Evolutionary conservation across 306 rosid species (phyloP), one percentile per base, ranked within the genome.

Genomic region (Casuarina equisetifolia): DNA sequence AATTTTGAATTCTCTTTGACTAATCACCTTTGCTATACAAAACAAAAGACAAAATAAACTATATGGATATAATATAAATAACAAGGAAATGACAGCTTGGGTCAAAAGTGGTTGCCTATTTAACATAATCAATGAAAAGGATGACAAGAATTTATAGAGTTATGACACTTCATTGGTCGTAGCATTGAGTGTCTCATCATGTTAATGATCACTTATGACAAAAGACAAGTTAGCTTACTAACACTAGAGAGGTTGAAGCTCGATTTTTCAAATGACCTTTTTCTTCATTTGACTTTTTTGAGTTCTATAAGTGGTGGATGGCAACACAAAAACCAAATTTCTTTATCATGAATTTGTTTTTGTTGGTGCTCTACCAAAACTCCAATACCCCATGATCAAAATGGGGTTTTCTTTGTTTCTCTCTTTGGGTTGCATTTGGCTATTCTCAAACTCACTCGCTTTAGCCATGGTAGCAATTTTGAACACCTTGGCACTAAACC

Each of bases 401-500:
- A 81, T 81, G 84, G 59, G 51, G 3, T 16, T 70, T 48, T 67
- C 77, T 48, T 17, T 51, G 13, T 72, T 72, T 36, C 35, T 81
- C 10, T 0, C 35, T n/a, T 67, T 76, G n/a, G 55, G 70, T 76
- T 51, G 5, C 80, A 35, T 75, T 7, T 59, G 72, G 68, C 36
- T 76, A 12, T 70, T 39, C 52, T 75, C 76, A 57, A 39, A 7
- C 5, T 67, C 83, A 57, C 67, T 13, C 38, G 35, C 54, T 73
- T 81, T 73, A 70, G n/a, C 49, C 3, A 69, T 77, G 70, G 52
- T 9, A 46, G 16, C 45, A 0, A 19, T 62, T 62, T 62, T 45
- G 0, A 80, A 81, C 79, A 76, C n/a, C 71, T 70, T 81, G 77
- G 70, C 46, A 12, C 49, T 5, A 17, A 69, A 61, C 51, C 80